Evolutionary conservation across 495 filamentous ascomycete species (phyloP).

Genomic region (Lineolata rhizophorae): DNA sequence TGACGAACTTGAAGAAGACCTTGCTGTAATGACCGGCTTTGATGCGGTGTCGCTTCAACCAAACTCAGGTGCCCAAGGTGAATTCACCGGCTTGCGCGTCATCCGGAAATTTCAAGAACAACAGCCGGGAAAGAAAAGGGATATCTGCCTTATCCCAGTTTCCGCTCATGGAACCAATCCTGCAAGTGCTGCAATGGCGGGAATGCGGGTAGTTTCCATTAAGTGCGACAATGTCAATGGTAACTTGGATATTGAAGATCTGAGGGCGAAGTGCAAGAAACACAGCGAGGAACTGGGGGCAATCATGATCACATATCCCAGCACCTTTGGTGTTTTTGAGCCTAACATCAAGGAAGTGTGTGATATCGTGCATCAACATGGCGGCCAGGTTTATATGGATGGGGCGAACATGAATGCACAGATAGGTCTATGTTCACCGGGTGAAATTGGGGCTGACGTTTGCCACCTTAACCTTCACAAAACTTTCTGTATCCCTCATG

Average conservation of each 20-base stretch:
- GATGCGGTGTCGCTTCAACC: constrained; percentile 78
- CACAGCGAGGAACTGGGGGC: constrained; percentile 71
- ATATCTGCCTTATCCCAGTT: constrained; percentile 90
- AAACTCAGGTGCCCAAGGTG: constrained; percentile 92
- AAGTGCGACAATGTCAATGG: constrained; percentile 79
- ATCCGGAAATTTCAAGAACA: constrained; percentile 74
- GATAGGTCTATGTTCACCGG: constrained; percentile 89
- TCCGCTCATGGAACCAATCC: constrained; percentile 97
- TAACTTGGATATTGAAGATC: constrained; percentile 72
- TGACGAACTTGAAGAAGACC: constrained; percentile 47
- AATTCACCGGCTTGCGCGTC: constrained; percentile 82
- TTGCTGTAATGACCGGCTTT: constrained; percentile 79
- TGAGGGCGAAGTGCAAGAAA: constrained; percentile 73
- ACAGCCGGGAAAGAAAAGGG: constrained; percentile 41
- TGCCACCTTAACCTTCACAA: constrained; percentile 98
- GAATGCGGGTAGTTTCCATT: constrained; percentile 87
- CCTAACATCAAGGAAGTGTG: constrained; percentile 75
- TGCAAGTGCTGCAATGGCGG: constrained; percentile 89
- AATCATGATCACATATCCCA: constrained; percentile 98
- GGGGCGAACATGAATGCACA: constrained; percentile 99
- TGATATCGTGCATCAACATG: constrained; percentile 64
- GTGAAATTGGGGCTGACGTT: constrained; percentile 92
- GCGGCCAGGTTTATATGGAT: constrained; percentile 97
- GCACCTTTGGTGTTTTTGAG: constrained; percentile 93
- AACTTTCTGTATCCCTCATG: constrained; percentile 98